Conservation (phyloP, 768 basidiomycete genomes). For the Mycena galericulata region DNA sequence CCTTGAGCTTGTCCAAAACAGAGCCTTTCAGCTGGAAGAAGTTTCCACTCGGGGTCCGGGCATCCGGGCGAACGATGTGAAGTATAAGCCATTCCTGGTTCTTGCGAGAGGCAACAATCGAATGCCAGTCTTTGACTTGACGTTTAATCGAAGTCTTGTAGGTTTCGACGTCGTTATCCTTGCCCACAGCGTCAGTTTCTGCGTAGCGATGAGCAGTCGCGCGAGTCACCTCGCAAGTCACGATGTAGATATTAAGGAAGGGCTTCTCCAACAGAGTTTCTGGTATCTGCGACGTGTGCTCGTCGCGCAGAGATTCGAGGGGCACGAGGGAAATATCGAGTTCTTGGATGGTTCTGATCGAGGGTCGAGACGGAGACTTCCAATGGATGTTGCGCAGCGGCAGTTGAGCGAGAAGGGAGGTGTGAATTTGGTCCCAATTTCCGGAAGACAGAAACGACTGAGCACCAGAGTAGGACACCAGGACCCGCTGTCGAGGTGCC, state of each 20-base stretch:
- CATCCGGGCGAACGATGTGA: conserved; percentile 83
- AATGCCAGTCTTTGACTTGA: conserved; percentile 95
- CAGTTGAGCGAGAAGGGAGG: conserved; percentile 74
- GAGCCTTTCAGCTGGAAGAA: conserved; percentile 89
- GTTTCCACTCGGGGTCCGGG: conserved; percentile 66
- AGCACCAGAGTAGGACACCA: conserved; percentile 77
- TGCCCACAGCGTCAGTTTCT: conserved; percentile 26
- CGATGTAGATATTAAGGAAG: conserved; percentile 86
- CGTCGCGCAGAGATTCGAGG: conserved; percentile 76
- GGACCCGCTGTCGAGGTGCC: conserved; percentile 57
- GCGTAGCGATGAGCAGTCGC: conserved; percentile 5
- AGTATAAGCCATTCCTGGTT: conserved; percentile 96
- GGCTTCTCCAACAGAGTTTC: conserved; percentile 87
- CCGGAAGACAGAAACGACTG: conserved; percentile 74
- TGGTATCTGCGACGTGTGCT: conserved; percentile 80
- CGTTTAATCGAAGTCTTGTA: conserved; percentile 85
- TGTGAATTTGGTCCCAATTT: conserved; percentile 77
- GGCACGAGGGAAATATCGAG: conserved; percentile 81
- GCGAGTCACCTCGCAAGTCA: conserved; percentile 84
- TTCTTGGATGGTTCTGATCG: conserved; percentile 89
- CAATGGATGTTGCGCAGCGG: conserved; percentile 94
- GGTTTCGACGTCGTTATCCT: conserved; percentile 75
- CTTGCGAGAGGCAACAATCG: conserved; percentile 70
- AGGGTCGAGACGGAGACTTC: conserved; percentile 80
- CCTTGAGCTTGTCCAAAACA: conserved; percentile 89